Conservation (phyloP, 1,284 basidiomycete genomes). For the Cryptococcus depauperatus region DNA sequence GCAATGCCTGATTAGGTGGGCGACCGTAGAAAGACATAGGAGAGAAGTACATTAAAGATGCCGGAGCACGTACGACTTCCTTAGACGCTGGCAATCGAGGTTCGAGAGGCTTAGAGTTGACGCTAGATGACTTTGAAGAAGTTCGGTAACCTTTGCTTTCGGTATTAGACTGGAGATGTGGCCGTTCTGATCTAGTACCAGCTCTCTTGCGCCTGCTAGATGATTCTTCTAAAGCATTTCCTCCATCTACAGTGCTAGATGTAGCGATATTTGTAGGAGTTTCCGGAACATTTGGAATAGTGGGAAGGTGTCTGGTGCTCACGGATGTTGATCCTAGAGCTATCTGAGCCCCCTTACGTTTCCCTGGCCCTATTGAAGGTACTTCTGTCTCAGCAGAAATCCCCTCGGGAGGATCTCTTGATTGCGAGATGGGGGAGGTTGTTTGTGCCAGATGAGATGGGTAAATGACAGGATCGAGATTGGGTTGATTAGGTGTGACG, state of each 20-base stretch:
- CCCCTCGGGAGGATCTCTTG: too few species aligned
- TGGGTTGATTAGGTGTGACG: too few species aligned
- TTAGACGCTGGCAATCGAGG: constrained; percentile 21
- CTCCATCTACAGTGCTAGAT: neutral
- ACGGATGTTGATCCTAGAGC: too few species aligned
- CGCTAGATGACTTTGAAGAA: neutral
- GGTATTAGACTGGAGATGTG: neutral
- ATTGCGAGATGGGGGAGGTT: too few species aligned
- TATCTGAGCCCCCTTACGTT: too few species aligned
- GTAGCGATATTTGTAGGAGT: neutral
- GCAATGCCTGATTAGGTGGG: constrained; percentile 63
- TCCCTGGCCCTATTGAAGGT: too few species aligned
- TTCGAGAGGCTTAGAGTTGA: constrained; percentile 1
- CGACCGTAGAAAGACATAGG: constrained; percentile 68
- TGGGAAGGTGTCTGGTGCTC: neutral
- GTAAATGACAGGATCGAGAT: too few species aligned
- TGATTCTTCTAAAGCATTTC: neutral
- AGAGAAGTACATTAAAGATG: constrained; percentile 72
- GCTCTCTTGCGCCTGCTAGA: neutral
- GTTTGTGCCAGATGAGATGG: too few species aligned
- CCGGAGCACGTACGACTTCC: constrained; percentile 19
- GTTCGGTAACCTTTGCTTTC: neutral
- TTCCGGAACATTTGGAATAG: neutral
- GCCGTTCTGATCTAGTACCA: neutral
- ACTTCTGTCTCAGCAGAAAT: too few species aligned